A percentile compares a stretch with the other conserved stretches of the same genome.
phyloP scores from a whole-genome alignment of 768 basidiomycete genomes.

The Pulveroboletus frians region DNA sequence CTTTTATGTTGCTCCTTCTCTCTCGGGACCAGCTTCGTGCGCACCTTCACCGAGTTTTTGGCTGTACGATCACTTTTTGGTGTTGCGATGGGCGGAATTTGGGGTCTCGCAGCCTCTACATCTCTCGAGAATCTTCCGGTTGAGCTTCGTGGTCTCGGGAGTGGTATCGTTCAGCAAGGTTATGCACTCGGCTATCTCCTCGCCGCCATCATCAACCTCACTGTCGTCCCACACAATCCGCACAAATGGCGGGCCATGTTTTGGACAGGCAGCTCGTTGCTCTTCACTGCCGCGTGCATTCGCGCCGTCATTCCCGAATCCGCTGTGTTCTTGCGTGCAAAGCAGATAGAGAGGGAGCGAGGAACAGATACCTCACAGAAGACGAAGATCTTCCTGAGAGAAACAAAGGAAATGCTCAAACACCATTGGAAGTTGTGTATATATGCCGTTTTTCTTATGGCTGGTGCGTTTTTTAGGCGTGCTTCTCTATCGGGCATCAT shows the following conservation, averaged over 20 bases:
- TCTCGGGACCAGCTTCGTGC: constrained; percentile 75
- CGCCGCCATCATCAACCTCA: constrained; percentile 78
- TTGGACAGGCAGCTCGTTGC: constrained; percentile 75
- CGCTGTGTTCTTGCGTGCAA: constrained; percentile 63
- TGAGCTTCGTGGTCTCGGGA: constrained; percentile 81
- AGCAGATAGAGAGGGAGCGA: constrained; percentile 42
- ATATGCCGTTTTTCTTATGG: constrained; percentile 81
- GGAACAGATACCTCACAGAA: constrained; percentile 41
- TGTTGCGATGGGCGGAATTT: constrained; percentile 85
- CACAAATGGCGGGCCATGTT: constrained; percentile 73
- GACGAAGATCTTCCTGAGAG: constrained; percentile 66
- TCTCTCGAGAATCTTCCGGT: constrained; percentile 88
- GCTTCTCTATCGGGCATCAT: too few species aligned
- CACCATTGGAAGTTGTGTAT: constrained; percentile 77
- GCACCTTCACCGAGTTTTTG: constrained; percentile 74
- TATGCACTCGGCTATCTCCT: constrained; percentile 85
- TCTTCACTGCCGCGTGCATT: constrained; percentile 61
- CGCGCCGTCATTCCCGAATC: constrained; percentile 76
- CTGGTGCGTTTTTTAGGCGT: constrained; percentile 36
- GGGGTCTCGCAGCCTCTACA: constrained; percentile 80
- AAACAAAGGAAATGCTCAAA: constrained; percentile 74
- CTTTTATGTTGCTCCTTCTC: constrained; percentile 67
- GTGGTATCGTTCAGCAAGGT: constrained; percentile 88
- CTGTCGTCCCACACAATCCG: constrained; percentile 37
- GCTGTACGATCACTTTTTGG: constrained; percentile 80